phyloP scores from a whole-genome alignment of 805 yeast genomes.

The Suhomyces sp. region DNA sequence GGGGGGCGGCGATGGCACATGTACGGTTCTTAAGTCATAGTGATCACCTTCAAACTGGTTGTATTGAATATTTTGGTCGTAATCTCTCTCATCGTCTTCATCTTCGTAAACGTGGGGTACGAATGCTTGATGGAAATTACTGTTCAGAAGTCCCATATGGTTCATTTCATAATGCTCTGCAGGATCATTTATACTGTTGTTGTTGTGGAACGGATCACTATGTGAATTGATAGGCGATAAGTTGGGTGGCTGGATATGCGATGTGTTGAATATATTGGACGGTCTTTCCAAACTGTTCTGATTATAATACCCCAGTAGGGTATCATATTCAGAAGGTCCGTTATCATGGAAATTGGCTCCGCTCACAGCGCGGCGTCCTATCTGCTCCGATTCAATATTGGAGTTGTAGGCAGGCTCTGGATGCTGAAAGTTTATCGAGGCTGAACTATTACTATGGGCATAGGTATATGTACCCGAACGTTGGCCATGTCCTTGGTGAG shows the following conservation, averaged over 20 bases:
- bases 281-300: slow-evolving; percentile 21
- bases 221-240: slow-evolving; percentile 15
- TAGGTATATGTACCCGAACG: slow-evolving; percentile 15
- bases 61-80: slow-evolving; percentile 37
- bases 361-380: not conserved
- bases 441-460: slow-evolving; percentile 9
- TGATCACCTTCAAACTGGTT: slow-evolving; percentile 41
- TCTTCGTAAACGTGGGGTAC: slow-evolving; percentile 43
- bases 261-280: slow-evolving; percentile 24
- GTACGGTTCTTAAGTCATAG: slow-evolving; percentile 36
- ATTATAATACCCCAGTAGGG: slow-evolving; percentile 20
- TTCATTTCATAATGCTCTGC: slow-evolving; percentile 11
- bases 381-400: not conserved
- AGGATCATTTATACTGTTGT: slow-evolving; percentile 3
- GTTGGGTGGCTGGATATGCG: slow-evolving; percentile 13
- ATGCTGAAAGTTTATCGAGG: slow-evolving; percentile 26
- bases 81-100: slow-evolving; percentile 37
- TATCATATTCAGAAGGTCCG: slow-evolving; percentile 14
- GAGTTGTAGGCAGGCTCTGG: slow-evolving; percentile 22
- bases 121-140: slow-evolving; percentile 24
- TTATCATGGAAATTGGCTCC: not conserved
- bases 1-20: slow-evolving; percentile 21
- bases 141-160: slow-evolving; percentile 16
- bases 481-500: slow-evolving; percentile 8
- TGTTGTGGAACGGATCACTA: slow-evolving; percentile 11